Base-by-base conservation (phyloP, 768 basidiomycete genomes). In the Ephemerocybe angulata region DNA sequence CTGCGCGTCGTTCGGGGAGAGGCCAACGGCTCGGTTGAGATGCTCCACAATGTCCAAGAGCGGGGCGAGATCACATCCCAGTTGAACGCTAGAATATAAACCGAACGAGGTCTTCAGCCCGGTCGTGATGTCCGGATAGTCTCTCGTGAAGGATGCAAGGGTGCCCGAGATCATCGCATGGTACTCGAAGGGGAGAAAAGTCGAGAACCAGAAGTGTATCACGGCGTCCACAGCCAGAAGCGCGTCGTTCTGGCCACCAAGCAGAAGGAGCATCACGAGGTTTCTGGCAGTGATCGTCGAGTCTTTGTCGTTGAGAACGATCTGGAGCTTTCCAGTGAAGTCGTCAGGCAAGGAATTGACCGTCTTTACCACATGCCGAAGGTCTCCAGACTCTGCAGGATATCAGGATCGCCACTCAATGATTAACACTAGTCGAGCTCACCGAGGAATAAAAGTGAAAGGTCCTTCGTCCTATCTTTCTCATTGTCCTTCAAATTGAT, bases 151-250 rank as follows among this genome's bases (percentile, higher is more conserved):
- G n/a, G n/a, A n/a, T n/a, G n/a, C n/a, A n/a, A n/a, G n/a, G n/a
- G n/a, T n/a, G n/a, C n/a, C n/a, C n/a, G n/a, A n/a, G n/a, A n/a
- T n/a, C 38, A 56, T 51, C 5, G 56, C 10, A 11, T 58, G 59
- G 55, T 77, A 72, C 40, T 67, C 64, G 35, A 50, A 52, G 6
- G 76, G 76, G 38, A 79, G 47, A 54, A 73, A 74, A 6, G 67
- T 67, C 1, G 79, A 81, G 51, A 78, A 78, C 75, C 76, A 79
- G 50, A 77, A 72, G 54, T 81, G 79, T 21, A 79, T 66, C 4
- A 76, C 78, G 3, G 71, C 60, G 35, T 80, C 80, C 7, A 71
- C 78, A 1, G 74, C 74, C 19, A 69, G 21, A 5, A 11, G 63
- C 53, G 52, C 50, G 50, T 77, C 68, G 1, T 65, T 46, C 37